These are phyloP conservation scores for Eremothecium cymbalariae DNA, from an alignment of 1,139 yeast species.

Conservation along the genomic window DNA sequence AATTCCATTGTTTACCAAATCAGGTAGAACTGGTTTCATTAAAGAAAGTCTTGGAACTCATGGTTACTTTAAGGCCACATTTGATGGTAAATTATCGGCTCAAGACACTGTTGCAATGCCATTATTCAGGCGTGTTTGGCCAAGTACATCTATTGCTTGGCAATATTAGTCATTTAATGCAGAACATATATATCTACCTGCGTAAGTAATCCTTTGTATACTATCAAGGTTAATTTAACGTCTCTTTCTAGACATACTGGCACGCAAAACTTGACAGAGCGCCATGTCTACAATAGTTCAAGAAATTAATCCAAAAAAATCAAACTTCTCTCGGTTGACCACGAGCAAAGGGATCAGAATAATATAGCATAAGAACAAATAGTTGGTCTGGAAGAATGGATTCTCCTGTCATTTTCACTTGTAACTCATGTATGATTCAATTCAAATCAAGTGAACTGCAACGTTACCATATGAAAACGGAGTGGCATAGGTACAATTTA, in stretches of 20 bases:
- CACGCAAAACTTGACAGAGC: no score
- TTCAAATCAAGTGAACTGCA: constrained; percentile 75
- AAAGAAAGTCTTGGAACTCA: constrained; percentile 96
- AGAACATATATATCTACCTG: no score
- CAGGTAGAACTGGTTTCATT: constrained; percentile 88
- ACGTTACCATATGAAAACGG: constrained; percentile 86
- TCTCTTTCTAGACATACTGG: no score
- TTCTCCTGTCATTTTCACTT: constrained; percentile 45
- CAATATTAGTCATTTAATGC: no score
- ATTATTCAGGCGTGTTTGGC: constrained; percentile 90
- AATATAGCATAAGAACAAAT: no score
- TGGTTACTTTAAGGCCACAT: constrained; percentile 94
- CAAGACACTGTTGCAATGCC: constrained; percentile 96
- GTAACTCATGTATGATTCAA: constrained; percentile 74
- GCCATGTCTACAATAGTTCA: no score
- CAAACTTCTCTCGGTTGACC: no score
- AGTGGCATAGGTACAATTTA: constrained; percentile 89
- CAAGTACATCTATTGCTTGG: constrained; percentile 38
- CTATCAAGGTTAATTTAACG: no score
- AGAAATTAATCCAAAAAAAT: no score
- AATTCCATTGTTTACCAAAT: constrained; percentile 83
- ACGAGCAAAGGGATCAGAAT: no score
- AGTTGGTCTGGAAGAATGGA: constrained; percentile 7
- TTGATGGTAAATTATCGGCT: constrained; percentile 82
- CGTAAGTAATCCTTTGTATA: no score